Evolutionary conservation across 345 rosid species (phyloP), one percentile per base, ranked within the genome.

Genomic region (Litchi chinensis): DNA sequence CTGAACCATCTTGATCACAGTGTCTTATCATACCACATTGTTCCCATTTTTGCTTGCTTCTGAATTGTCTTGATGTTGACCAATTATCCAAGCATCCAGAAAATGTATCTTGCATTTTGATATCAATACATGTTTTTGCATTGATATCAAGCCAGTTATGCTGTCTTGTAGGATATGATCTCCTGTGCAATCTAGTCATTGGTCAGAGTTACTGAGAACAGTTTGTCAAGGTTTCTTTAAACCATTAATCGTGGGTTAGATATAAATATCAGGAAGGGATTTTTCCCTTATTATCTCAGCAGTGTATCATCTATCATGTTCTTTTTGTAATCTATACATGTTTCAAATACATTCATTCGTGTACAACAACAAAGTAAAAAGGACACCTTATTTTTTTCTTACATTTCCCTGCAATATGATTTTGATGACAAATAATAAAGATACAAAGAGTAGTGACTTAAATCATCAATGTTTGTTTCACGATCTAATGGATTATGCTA

Each of bases 1-100:
- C 9, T 62, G 69, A 74, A 63, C 57, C 28, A 74, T 63, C 56
- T 73, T 24, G 59, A 26, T 63, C 57, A 0, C 22, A 60, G 65
- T 54, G 56, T 71, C 41, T 8, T 54, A 52, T 71, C 43, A 1
- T 54, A 28, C 11, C 16, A 40, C 48, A 43, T n/a, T 9, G 18
- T 54, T 16, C 41, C 3, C 13, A 4, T 24, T 13, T 7, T 0
- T 69, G 73, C 43, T 71, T 40, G 16, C 74, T 50, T 26, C 1
- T 52, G 56, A 52, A 8, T 7, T 71, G 11, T 71, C 37, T 5
- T 50, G 43, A 48, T 32, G 16, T 39, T 50, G 60, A 26, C 2
- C 0, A 50, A 37, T 15, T 46, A 46, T 46, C 52, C 52, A 46
- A 7, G 37, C 57, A 19, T 69, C 19, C 46, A 1, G 26, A 48